Conservation (phyloP, 1,139 yeast species). For the Blastobotrys malaysiensis region DNA sequence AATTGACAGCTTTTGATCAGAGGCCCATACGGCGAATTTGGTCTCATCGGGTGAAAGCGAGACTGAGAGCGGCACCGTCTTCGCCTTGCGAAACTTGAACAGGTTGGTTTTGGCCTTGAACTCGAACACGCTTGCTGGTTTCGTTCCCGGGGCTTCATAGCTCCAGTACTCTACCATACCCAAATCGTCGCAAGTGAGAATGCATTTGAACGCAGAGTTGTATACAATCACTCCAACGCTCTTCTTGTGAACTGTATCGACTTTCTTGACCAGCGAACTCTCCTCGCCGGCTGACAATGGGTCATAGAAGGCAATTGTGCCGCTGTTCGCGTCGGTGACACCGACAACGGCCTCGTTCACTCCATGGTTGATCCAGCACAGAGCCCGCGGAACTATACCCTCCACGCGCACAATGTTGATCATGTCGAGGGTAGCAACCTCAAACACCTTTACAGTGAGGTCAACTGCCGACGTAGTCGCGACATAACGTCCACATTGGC, state of each 20-base stretch:
- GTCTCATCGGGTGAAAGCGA: slow-evolving; percentile 29
- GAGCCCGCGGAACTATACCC: slow-evolving; percentile 16
- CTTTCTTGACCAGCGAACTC: slow-evolving; percentile 18
- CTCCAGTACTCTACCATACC: slow-evolving; percentile 47
- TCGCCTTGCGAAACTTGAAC: slow-evolving; percentile 37
- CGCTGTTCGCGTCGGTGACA: neutral
- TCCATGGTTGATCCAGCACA: slow-evolving; percentile 19
- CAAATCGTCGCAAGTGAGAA: slow-evolving; percentile 37
- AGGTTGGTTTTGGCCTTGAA: slow-evolving; percentile 43
- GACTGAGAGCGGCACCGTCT: slow-evolving; percentile 28
- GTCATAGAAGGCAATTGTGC: neutral
- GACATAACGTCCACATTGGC: slow-evolving; percentile 28
- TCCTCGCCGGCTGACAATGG: neutral
- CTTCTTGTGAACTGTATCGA: slow-evolving; percentile 31
- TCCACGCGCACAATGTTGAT: slow-evolving; percentile 32
- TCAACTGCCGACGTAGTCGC: slow-evolving; percentile 34
- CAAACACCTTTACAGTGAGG: slow-evolving; percentile 37
- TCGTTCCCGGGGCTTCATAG: slow-evolving; percentile 20
- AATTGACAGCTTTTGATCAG: slow-evolving; percentile 35
- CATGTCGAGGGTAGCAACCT: slow-evolving; percentile 40
- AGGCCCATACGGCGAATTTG: slow-evolving; percentile 31
- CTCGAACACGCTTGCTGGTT: slow-evolving; percentile 29
- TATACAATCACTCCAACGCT: slow-evolving; percentile 32
- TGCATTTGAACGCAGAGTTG: slow-evolving; percentile 32
- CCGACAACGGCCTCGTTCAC: slow-evolving; percentile 10